These are phyloP conservation scores for Karstenula rhodostoma DNA, from an alignment of 2,329 filamentous ascomycete species.

Conservation along the genomic window DNA sequence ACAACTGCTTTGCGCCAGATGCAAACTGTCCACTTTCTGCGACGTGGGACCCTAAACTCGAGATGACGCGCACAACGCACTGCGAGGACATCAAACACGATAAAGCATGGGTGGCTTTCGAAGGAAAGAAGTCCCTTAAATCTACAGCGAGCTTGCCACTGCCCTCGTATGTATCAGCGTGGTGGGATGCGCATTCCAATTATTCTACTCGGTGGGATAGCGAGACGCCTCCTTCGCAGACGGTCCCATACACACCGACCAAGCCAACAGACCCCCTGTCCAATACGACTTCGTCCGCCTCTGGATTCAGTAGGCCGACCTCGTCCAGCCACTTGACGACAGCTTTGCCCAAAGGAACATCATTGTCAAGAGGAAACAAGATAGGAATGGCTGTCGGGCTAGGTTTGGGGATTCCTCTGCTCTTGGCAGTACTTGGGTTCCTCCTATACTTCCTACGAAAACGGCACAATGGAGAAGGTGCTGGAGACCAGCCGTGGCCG, in stretches of 20 bases:
- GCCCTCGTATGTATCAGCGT: constrained; percentile 5
- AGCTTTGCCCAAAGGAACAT: not conserved
- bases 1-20: constrained; percentile 21
- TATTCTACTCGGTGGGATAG: constrained; percentile 7
- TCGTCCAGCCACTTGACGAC: not conserved
- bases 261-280: not conserved
- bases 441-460: constrained; percentile 11
- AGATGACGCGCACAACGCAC: constrained; percentile 9
- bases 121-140: constrained; percentile 1
- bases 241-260: not conserved
- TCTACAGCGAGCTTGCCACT: constrained; percentile 17
- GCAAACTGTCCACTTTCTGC: not conserved
- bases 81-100: constrained; percentile 19
- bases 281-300: not conserved
- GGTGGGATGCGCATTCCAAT: constrained; percentile 13
- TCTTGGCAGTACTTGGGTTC: constrained; percentile 12
- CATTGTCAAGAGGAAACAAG: not conserved
- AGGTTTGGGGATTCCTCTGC: constrained; percentile 15
- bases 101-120: constrained; percentile 16
- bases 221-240: not conserved
- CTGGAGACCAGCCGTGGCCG: not conserved
- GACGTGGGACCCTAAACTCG: constrained; percentile 19
- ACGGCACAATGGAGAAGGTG: constrained; percentile 1
- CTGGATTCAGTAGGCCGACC: not conserved
- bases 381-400: constrained; percentile 12